A percentile compares a stretch with the other conserved stretches of the same genome.
Conservation (phyloP, 805 yeast species). For the Myxozyma neglecta region DNA sequence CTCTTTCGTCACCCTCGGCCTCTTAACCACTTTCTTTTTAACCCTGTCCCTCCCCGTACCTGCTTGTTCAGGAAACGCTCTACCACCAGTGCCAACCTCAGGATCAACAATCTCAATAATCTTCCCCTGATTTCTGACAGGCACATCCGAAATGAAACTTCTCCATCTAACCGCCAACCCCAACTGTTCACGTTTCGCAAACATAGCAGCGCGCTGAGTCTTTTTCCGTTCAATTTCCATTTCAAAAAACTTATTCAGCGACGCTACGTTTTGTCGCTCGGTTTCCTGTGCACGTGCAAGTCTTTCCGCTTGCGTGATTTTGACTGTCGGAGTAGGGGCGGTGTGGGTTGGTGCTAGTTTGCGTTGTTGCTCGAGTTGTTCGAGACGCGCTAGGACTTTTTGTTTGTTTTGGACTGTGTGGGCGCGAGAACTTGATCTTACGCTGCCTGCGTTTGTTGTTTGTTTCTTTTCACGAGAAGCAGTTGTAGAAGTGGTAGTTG, state of each 20-base stretch:
- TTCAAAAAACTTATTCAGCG: slow-evolving; percentile 75
- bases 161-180: slow-evolving; percentile 60
- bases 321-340: not conserved
- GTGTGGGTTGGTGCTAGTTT: not conserved
- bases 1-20: slow-evolving; percentile 11
- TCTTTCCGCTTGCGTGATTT: slow-evolving; percentile 67
- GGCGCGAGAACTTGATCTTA: slow-evolving; percentile 51
- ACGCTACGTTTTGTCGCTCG: slow-evolving; percentile 69
- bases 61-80: slow-evolving; percentile 1
- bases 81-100: slow-evolving; percentile 33
- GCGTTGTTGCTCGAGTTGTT: slow-evolving; percentile 38
- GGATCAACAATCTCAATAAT: slow-evolving; percentile 34
- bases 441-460: not conserved
- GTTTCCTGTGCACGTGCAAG: slow-evolving; percentile 84
- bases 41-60: slow-evolving; percentile 6
- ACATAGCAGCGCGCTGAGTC: slow-evolving; percentile 68
- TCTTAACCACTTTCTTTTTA: slow-evolving; percentile 19
- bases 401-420: slow-evolving; percentile 76
- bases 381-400: slow-evolving; percentile 70
- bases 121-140: slow-evolving; percentile 35
- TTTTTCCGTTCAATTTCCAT: slow-evolving; percentile 81
- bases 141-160: slow-evolving; percentile 51
- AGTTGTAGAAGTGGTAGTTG: not conserved
- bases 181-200: slow-evolving; percentile 52
- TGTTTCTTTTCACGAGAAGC: not conserved